A percentile compares a stretch with the other conserved stretches of the same genome.
Evolutionary conservation across 1,139 yeast genomes (phyloP).

Genomic region (Sugiyamaella pinicola): DNA sequence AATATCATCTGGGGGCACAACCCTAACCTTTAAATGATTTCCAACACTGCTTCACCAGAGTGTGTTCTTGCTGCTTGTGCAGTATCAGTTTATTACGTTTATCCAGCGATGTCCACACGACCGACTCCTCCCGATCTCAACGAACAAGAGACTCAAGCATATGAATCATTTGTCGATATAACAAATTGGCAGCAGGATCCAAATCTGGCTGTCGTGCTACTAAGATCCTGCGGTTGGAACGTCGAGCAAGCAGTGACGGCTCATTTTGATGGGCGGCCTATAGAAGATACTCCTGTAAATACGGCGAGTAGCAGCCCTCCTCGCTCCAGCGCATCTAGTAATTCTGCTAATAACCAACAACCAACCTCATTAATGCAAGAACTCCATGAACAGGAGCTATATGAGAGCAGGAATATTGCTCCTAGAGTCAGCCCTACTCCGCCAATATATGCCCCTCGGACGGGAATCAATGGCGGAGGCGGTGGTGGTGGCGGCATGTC

Average conservation of each 20-base stretch:
- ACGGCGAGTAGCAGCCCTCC: neutral
- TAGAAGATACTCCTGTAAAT: constrained; percentile 19
- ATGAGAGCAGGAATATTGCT: constrained; percentile 27
- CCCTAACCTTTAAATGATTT: too few relatives aligned
- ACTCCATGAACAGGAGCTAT: constrained; percentile 26
- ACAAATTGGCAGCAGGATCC: constrained; percentile 37
- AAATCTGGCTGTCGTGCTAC: constrained; percentile 32
- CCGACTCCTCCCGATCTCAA: constrained; percentile 11
- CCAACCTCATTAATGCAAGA: constrained; percentile 39
- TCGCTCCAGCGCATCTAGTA: neutral
- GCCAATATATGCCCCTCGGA: constrained; percentile 28
- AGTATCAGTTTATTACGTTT: too few relatives aligned
- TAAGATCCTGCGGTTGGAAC: constrained; percentile 38
- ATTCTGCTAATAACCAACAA: constrained; percentile 1
- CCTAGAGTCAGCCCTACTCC: constrained; percentile 31
- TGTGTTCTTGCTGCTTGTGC: too few relatives aligned
- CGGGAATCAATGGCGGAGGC: constrained; percentile 10
- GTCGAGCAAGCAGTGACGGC: constrained; percentile 39
- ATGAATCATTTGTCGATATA: constrained; percentile 36
- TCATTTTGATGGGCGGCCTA: constrained; percentile 37
- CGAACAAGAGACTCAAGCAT: constrained; percentile 14
- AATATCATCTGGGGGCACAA: too few relatives aligned
- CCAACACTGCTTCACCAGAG: too few relatives aligned
- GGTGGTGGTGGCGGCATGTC: constrained; percentile 28
- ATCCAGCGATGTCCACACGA: neutral